Evolutionary conservation across 495 filamentous ascomycete genomes (phyloP).

Genomic region (Neurospora sp.): DNA sequence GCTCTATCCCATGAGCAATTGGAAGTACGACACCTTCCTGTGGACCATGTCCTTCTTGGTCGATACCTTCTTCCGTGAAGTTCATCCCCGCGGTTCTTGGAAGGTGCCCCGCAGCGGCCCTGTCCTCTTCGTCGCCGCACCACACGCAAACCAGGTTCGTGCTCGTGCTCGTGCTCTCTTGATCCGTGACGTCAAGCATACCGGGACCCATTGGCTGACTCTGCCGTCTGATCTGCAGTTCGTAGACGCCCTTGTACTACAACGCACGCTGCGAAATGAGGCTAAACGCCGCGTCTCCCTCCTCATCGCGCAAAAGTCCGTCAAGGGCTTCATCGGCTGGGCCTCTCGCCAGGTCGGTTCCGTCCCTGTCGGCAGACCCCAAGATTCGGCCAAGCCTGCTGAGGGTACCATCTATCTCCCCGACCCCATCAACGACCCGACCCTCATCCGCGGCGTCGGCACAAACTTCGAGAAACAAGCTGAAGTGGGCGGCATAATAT

Average conservation of each 20-base stretch:
- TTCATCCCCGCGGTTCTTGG: constrained; percentile 90
- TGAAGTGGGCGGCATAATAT: constrained; percentile 71
- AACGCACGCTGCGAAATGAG: constrained; percentile 77
- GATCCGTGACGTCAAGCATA: background rate
- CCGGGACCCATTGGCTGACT: background rate
- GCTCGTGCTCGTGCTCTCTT: background rate
- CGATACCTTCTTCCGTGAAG: constrained; percentile 95
- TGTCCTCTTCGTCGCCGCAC: constrained; percentile 93
- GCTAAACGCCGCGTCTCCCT: constrained; percentile 81
- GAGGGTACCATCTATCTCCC: constrained; percentile 83
- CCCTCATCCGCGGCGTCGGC: constrained; percentile 73
- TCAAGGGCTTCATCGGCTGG: constrained; percentile 79
- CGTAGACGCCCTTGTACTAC: constrained; percentile 88
- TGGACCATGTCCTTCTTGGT: constrained; percentile 77
- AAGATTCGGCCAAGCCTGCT: constrained; percentile 76
- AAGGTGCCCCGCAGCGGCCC: constrained; percentile 80
- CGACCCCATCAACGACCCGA: constrained; percentile 73
- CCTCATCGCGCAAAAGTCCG: constrained; percentile 90
- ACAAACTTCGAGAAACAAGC: constrained; percentile 73
- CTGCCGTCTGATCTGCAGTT: constrained; percentile 44
- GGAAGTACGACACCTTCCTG: constrained; percentile 73
- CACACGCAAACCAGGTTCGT: constrained; percentile 89
- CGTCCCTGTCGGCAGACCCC: constrained; percentile 79
- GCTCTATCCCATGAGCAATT: constrained; percentile 56
- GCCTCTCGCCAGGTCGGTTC: constrained; percentile 70